Evolutionary conservation across 2,329 filamentous ascomycete species (phyloP), one percentile per base, ranked within the genome.

Genomic region (Sporothrix curviconia): DNA sequence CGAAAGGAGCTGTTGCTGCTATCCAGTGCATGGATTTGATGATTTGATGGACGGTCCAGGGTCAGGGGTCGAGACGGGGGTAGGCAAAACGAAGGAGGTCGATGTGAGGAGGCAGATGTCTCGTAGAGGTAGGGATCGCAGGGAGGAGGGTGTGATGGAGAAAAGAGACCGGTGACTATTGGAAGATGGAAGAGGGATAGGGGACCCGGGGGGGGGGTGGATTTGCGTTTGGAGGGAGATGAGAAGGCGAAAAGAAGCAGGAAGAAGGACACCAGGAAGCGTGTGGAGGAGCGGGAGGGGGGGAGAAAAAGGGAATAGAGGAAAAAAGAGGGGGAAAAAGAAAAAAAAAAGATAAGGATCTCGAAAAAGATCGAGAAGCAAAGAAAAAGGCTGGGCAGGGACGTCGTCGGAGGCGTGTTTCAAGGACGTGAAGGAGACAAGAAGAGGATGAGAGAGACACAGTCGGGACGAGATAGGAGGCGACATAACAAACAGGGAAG

Each of bases 221-320:
- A n/a, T n/a, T n/a, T n/a, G n/a, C n/a, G n/a, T n/a, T n/a, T n/a
- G 42, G 11, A 24, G 36, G 19, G 39, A 49, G 25, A 34, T 51
- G 49, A 57, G 55, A 57, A 34, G n/a, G 17, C 47, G 30, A 57
- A 57, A 57, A 57, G 55, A 57, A 57, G 19, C 55, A 52, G 47
- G 47, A 52, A 51, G 28, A 39, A 25, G 36, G n/a, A n/a, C n/a
- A n/a, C n/a, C n/a, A n/a, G n/a, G n/a, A n/a, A n/a, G n/a, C n/a
- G n/a, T n/a, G n/a, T n/a, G n/a, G n/a, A n/a, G n/a, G n/a, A n/a
- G 36, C n/a, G 24, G 11, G 24, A 25, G 19, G 17, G 14, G 37
- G 42, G 12, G 40, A 34, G 40, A 25, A 47, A 42, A 37, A 47
- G 6, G 28, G 28, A 32, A 32, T 11, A 32, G 28, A 30, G 22